Conservation (phyloP, 2,329 filamentous ascomycete genomes). For the Arthroderma sp. region DNA sequence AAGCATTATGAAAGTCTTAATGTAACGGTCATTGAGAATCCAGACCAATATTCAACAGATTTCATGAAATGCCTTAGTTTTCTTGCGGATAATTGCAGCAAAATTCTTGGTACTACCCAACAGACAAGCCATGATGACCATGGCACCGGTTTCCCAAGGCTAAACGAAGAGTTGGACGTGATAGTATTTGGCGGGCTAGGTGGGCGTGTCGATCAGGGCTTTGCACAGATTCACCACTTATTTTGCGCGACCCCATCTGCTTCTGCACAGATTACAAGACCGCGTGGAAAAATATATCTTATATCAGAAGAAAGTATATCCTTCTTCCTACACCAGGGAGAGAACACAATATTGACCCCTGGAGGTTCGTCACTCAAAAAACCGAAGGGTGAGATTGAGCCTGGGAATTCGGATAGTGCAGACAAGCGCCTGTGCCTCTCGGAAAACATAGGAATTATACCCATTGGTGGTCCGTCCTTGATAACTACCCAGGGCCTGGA, state of each 20-base stretch:
- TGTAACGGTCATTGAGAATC: slow-evolving; percentile 54
- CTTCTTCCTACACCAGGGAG: slow-evolving; percentile 61
- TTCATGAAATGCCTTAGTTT: slow-evolving; percentile 69
- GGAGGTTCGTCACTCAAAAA: slow-evolving; percentile 20
- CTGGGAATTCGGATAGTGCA: slow-evolving; percentile 3
- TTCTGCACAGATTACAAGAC: not conserved
- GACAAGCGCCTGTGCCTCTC: slow-evolving; percentile 44
- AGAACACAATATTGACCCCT: slow-evolving; percentile 56
- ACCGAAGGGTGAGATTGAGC: not conserved
- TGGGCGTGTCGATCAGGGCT: slow-evolving; percentile 81
- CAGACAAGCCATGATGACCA: not conserved
- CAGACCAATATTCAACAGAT: slow-evolving; percentile 82
- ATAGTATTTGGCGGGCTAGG: slow-evolving; percentile 73
- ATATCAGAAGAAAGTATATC: slow-evolving; percentile 71
- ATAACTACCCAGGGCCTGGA: slow-evolving; percentile 72
- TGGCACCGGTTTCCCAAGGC: not conserved
- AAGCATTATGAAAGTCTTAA: slow-evolving; percentile 53
- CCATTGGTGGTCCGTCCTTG: slow-evolving; percentile 62
- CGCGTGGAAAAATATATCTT: slow-evolving; percentile 55
- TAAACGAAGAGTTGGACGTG: slow-evolving; percentile 44
- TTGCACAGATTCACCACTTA: slow-evolving; percentile 80
- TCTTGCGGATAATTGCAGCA: slow-evolving; percentile 34
- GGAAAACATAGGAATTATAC: slow-evolving; percentile 75
- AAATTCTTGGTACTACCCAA: slow-evolving; percentile 9
- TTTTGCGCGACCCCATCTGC: slow-evolving; percentile 32